Percentiles rank a stretch among this genome's conserved stretches.
These are phyloP conservation scores for Beauveria brongniartii DNA, from an alignment of 2,329 filamentous ascomycete genomes.

Conservation along the genomic window DNA sequence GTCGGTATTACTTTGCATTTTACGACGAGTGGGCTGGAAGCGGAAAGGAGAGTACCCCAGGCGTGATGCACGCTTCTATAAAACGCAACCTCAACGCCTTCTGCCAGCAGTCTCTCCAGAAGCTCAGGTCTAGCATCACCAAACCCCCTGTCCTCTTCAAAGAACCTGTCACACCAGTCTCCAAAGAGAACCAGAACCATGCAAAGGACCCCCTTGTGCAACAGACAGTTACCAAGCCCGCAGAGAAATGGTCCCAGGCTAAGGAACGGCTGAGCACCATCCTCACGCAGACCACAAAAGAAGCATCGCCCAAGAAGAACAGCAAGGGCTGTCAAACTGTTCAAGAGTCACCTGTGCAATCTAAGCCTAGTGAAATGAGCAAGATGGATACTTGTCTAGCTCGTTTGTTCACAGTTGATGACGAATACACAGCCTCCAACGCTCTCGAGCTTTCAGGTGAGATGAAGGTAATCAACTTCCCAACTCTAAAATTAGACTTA, in stretches of 20 bases:
- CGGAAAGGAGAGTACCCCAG: not conserved
- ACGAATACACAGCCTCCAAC: not conserved
- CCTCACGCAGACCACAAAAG: not conserved
- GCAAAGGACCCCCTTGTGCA: too few species aligned
- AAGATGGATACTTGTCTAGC: not conserved
- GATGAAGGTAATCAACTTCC: not conserved
- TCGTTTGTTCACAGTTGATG: not conserved
- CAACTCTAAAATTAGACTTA: too few species aligned
- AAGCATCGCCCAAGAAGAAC: not conserved
- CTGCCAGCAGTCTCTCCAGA: not conserved
- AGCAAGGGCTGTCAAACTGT: not conserved
- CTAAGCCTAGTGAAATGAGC: not conserved
- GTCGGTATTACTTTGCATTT: not conserved
- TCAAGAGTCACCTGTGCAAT: not conserved
- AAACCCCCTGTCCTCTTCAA: too few species aligned
- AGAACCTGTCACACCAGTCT: too few species aligned
- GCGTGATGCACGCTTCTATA: rapidly evolving
- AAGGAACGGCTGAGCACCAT: not conserved
- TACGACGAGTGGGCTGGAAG: not conserved
- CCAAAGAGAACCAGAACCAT: too few species aligned
- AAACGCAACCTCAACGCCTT: not conserved
- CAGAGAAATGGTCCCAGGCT: not conserved
- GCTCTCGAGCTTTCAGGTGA: not conserved
- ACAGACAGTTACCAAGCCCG: not conserved
- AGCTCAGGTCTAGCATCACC: too few species aligned